Conservation (phyloP, 2,329 filamentous ascomycete species). For the Cordyceps cateniannulata region DNA sequence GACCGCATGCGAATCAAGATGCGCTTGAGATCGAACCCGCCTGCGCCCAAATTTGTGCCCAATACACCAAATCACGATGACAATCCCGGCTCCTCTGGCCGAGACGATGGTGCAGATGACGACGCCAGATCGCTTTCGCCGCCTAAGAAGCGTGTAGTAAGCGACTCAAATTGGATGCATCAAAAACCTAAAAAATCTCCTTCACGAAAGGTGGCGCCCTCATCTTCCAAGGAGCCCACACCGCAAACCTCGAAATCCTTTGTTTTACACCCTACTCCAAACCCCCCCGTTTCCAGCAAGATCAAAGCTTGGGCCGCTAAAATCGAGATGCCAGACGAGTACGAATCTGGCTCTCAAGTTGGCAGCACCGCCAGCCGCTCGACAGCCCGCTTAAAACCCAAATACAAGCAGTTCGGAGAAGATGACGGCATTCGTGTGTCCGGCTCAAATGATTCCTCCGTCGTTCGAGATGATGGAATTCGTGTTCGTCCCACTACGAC, state of each 20-base stretch:
- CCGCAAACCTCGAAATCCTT: conserved; percentile 52
- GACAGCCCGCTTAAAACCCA: conserved; percentile 8
- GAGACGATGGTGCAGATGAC: conserved; percentile 21
- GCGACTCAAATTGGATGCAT: conserved; percentile 84
- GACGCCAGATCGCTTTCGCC: conserved; percentile 46
- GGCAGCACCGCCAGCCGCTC: conserved; percentile 21
- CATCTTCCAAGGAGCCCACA: conserved; percentile 6
- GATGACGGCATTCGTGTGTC: conserved; percentile 27
- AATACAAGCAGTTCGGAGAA: conserved; percentile 16
- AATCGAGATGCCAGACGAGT: conserved; percentile 42
- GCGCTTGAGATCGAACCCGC: conserved; percentile 37
- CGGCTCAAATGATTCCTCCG: conserved; percentile 12
- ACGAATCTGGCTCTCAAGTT: conserved; percentile 22
- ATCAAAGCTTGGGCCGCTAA: conserved; percentile 56
- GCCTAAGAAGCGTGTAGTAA: conserved; percentile 87
- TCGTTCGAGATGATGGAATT: conserved; percentile 16
- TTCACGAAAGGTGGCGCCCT: conserved; percentile 34
- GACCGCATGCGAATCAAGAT: conserved; percentile 53
- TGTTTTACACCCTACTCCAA: conserved; percentile 43
- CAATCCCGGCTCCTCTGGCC: conserved; percentile 12
- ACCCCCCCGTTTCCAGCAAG: conserved; percentile 51
- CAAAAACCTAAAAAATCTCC: conserved; percentile 46
- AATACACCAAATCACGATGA: conserved; percentile 20
- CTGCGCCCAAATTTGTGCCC: conserved; percentile 18
- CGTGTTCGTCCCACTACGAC: conserved; percentile 13